Evolutionary conservation across 768 basidiomycete genomes (phyloP).

Genomic region (Leccinum olivaceopallidum): DNA sequence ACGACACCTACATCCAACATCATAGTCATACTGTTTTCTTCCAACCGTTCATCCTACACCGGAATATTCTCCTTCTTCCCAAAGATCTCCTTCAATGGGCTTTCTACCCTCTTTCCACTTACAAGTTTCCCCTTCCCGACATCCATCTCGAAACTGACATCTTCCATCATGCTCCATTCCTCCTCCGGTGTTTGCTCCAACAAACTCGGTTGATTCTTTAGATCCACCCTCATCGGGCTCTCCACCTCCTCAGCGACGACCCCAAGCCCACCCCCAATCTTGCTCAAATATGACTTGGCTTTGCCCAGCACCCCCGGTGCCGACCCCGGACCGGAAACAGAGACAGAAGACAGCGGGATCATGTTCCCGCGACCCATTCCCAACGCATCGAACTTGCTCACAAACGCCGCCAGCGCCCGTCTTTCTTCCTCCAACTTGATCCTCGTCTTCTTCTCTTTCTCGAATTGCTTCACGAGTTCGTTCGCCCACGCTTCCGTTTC

Average conservation of each 20-base stretch:
- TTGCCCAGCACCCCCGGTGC: slow-evolving; percentile 32
- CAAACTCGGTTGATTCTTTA: slow-evolving; percentile 48
- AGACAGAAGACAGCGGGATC: slow-evolving; percentile 32
- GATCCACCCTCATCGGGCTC: slow-evolving; percentile 55
- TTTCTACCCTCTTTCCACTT: slow-evolving; percentile 35
- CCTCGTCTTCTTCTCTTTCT: slow-evolving; percentile 76
- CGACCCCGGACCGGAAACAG: slow-evolving; percentile 5
- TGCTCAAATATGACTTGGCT: slow-evolving; percentile 52
- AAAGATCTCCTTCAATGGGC: slow-evolving; percentile 28
- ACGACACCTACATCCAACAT: background rate
- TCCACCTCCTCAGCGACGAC: slow-evolving; percentile 35
- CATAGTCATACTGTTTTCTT: background rate
- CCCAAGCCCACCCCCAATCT: slow-evolving; percentile 25
- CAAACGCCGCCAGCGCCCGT: slow-evolving; percentile 75
- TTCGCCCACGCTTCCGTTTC: slow-evolving; percentile 74
- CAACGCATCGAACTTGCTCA: slow-evolving; percentile 77
- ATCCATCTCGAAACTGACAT: slow-evolving; percentile 55
- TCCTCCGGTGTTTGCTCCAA: slow-evolving; percentile 63
- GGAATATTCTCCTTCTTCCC: slow-evolving; percentile 32
- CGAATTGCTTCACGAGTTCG: slow-evolving; percentile 73
- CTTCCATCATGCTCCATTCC: slow-evolving; percentile 45
- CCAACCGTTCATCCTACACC: slow-evolving; percentile 9
- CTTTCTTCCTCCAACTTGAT: slow-evolving; percentile 75
- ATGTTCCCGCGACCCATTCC: slow-evolving; percentile 46
- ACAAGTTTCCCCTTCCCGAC: slow-evolving; percentile 21